These are phyloP conservation scores for Stagonosporopsis cucurbitacearum DNA, from an alignment of 2,329 filamentous ascomycete genomes.

Conservation along the genomic window DNA sequence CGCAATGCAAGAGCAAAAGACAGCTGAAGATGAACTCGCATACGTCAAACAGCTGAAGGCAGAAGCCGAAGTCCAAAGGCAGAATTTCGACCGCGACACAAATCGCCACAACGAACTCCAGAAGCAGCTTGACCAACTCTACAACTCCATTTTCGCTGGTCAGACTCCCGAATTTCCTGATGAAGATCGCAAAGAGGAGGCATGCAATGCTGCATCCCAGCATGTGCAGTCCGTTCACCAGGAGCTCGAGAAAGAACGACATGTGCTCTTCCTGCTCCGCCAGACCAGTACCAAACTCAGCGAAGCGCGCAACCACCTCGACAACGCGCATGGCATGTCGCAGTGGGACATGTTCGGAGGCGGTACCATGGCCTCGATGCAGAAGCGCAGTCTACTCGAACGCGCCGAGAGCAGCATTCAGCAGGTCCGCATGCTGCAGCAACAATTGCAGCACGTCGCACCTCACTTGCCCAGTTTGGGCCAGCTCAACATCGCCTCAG, in stretches of 20 bases:
- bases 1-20: constrained; percentile 42
- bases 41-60: constrained; percentile 33
- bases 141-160: constrained; percentile 43
- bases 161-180: constrained; percentile 42
- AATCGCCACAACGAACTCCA: constrained; percentile 32
- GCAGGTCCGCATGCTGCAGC: constrained; percentile 48
- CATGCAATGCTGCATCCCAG: constrained; percentile 23
- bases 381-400: constrained; percentile 61
- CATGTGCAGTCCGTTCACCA: constrained; percentile 23
- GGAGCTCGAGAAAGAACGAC: constrained; percentile 33
- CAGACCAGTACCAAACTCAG: constrained; percentile 31
- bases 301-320: constrained; percentile 29
- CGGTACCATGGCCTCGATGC: constrained; percentile 58
- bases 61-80: constrained; percentile 31
- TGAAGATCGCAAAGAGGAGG: constrained; percentile 39
- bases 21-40: constrained; percentile 39
- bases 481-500: constrained; percentile 53
- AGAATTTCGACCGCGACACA: constrained; percentile 24
- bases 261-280: constrained; percentile 35
- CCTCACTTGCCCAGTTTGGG: constrained; percentile 50
- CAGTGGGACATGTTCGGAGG: constrained; percentile 59
- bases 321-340: constrained; percentile 33
- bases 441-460: constrained; percentile 52
- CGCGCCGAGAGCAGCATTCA: constrained; percentile 54
- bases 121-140: constrained; percentile 37